Base-by-base conservation (phyloP, 495 filamentous ascomycete species). In the Penicillium mononematosum region DNA sequence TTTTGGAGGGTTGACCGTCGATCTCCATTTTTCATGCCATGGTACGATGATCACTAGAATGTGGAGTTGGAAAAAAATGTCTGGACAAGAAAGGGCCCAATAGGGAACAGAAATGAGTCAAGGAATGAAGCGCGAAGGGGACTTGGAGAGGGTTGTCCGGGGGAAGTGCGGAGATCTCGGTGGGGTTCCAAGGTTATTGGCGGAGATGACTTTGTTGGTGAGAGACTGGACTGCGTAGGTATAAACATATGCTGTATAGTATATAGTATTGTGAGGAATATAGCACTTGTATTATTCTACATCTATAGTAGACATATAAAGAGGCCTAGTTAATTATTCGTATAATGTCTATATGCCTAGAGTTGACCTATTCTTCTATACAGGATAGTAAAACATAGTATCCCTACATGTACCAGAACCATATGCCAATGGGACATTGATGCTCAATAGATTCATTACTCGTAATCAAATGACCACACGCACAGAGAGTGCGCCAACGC, bases 1-100 rank as follows among this genome's bases (percentile, higher is more conserved):
- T 65, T 64, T 69, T 69, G 55, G 61, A 62, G 49, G 64, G 61
- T 48, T 67, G 64, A 52, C 63, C 61, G 24, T 70, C 66, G 19
- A 58, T 43, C 43, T 68, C 58, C 63, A 61, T 63, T 61, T 69
- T 56, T 59, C 54, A 55, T 61, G 63, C 64, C 64, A 67, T 67
- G 51, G 55, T 36, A 57, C 41, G 36, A 39, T n/a, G 36, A 39
- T 39, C 36, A 39, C 16, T 17, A 2, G 31, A 34, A 34, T 3
- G 34, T 38, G 36, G 36, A 17, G n/a, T 39, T n/a, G 6, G 7
- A 34, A 4, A 39, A 17, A n/a, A 39, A 41, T 52, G 24, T 41
- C 24, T n/a, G 17, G 50, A 45, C 25, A 66, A 42, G 46, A 55
- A n/a, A 9, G 17, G n/a, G 36, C 27, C 16, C 9, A 45, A 36